A percentile compares a stretch with the other conserved stretches of the same genome.
Evolutionary conservation across 768 basidiomycete species (phyloP).

Genomic region (Suillus spraguei): DNA sequence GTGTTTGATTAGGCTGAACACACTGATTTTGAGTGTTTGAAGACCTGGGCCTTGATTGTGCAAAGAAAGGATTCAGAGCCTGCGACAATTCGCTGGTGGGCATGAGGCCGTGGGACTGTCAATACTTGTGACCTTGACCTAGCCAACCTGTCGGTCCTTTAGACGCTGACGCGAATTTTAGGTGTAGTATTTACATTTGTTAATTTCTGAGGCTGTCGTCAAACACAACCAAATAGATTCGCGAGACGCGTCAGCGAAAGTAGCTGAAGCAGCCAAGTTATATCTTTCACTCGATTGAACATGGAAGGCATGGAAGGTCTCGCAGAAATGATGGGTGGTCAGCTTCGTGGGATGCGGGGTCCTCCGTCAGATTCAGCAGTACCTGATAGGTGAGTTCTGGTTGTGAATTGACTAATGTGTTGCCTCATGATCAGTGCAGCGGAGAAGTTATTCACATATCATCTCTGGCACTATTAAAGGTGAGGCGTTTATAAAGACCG

Average conservation of each 20-base stretch:
- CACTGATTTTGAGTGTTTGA: constrained; percentile 28
- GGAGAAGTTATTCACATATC: constrained; percentile 98
- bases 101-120: constrained; percentile 39
- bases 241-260: constrained; percentile 43
- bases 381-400: constrained; percentile 71
- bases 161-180: not conserved
- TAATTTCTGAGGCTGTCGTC: constrained; percentile 31
- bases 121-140: not conserved
- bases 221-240: constrained; percentile 21
- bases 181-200: constrained; percentile 29
- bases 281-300: constrained; percentile 5
- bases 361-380: constrained; percentile 51
- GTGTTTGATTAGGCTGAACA: constrained; percentile 37
- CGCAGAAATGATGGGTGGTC: constrained; percentile 51
- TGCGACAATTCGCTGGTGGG: constrained; percentile 76
- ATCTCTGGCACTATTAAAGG: constrained; percentile 95
- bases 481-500: constrained; percentile 31
- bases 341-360: constrained; percentile 45
- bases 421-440: constrained; percentile 38
- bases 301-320: constrained; percentile 53
- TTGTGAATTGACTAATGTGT: constrained; percentile 11
- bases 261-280: not conserved
- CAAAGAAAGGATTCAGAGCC: constrained; percentile 72
- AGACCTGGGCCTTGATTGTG: constrained; percentile 42
- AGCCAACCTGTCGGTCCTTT: not conserved